Percentiles rank a stretch among this genome's conserved stretches.
Evolutionary conservation across 1,139 yeast species (phyloP).

Genomic region (Scheffersomyces titani): DNA sequence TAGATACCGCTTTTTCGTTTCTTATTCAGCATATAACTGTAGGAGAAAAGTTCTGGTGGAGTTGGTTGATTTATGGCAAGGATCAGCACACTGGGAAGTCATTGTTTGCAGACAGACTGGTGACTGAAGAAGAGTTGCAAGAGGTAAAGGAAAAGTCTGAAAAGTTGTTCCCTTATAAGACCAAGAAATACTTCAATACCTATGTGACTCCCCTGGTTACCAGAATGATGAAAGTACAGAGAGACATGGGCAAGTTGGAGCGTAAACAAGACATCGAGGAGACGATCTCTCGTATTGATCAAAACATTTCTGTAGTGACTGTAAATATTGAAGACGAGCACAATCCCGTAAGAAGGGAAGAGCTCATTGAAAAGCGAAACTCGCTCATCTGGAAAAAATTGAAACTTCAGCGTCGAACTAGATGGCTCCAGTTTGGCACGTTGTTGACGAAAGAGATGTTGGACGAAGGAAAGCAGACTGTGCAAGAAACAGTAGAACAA

Average conservation of each 20-base stretch:
- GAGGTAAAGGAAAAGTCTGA: slow-evolving; percentile 17
- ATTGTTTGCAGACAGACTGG: slow-evolving; percentile 24
- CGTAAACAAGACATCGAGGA: background rate
- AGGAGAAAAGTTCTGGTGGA: slow-evolving; percentile 44
- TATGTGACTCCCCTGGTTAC: slow-evolving; percentile 49
- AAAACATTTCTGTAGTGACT: slow-evolving; percentile 10
- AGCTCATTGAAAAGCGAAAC: slow-evolving; percentile 25
- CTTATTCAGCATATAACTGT: slow-evolving; percentile 28
- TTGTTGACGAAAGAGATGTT: slow-evolving; percentile 17
- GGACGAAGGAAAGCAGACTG: slow-evolving; percentile 2
- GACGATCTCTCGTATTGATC: slow-evolving; percentile 6
- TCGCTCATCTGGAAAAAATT: slow-evolving; percentile 33
- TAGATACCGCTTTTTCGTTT: slow-evolving; percentile 29
- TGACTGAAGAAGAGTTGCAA: slow-evolving; percentile 25
- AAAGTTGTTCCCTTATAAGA: slow-evolving; percentile 29
- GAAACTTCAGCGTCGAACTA: slow-evolving; percentile 19
- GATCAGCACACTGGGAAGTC: slow-evolving; percentile 33
- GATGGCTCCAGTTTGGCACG: slow-evolving; percentile 14
- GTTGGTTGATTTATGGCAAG: slow-evolving; percentile 43
- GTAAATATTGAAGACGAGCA: slow-evolving; percentile 11
- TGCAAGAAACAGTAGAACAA: slow-evolving; percentile 3
- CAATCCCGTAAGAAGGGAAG: slow-evolving; percentile 9
- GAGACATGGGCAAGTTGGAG: slow-evolving; percentile 29
- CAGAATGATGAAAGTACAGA: slow-evolving; percentile 38
- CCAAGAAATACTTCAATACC: slow-evolving; percentile 40